Conservation (phyloP, 257 asterid species). For the Eucommia ulmoides region DNA sequence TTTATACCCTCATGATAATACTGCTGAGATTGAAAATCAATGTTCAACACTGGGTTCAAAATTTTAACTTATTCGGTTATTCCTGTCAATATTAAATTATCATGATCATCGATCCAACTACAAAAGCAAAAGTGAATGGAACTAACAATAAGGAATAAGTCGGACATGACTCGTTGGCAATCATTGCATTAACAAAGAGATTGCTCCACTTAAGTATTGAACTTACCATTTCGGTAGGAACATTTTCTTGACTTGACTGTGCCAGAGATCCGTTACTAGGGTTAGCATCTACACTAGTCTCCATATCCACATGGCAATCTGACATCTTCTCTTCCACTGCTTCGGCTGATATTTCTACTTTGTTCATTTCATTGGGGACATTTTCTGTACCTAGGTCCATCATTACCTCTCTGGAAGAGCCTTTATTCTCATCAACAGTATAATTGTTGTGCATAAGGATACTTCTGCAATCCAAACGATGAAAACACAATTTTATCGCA, state of each 20-base stretch:
- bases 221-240: conserved; percentile 26
- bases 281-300: conserved; percentile 14
- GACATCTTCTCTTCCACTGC: conserved; percentile 13
- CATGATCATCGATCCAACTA: no score
- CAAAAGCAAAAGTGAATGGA: no score
- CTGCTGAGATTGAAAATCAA: no score
- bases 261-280: conserved; percentile 14
- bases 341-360: conserved; percentile 14
- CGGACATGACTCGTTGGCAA: no score
- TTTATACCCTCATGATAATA: no score
- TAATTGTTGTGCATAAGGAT: conserved; percentile 9
- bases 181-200: no score
- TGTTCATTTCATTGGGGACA: conserved; percentile 14
- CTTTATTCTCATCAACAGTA: conserved; percentile 17
- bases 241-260: conserved; percentile 16
- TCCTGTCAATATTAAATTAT: no score
- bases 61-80: no score
- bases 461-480: conserved; percentile 26
- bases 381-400: conserved; percentile 18
- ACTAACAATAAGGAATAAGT: no score
- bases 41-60: no score
- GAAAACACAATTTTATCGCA: not conserved
- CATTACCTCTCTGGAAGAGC: conserved; percentile 16
- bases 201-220: no score
- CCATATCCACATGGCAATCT: conserved; percentile 12